Conservation (phyloP, 768 basidiomycete genomes). For the Tulasnella sp. region DNA sequence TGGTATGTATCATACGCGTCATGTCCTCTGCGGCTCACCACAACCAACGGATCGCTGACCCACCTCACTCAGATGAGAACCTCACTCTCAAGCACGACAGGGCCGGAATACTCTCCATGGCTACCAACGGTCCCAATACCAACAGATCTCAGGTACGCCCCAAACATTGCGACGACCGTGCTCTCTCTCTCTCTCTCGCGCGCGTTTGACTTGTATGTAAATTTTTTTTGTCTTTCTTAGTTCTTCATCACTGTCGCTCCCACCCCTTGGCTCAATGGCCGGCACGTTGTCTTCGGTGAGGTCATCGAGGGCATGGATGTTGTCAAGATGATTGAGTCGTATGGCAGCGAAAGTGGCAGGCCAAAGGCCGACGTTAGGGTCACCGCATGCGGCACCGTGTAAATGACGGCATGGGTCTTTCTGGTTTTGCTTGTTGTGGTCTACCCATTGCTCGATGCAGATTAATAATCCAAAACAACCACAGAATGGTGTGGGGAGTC, state of each 20-base stretch:
- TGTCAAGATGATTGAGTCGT: conserved; percentile 28
- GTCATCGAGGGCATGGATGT: conserved; percentile 33
- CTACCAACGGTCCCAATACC: conserved; percentile 40
- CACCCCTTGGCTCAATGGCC: conserved; percentile 33
- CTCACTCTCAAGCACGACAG: conserved; percentile 31
- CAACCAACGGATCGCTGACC: background rate
- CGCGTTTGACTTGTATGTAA: background rate
- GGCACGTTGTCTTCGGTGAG: conserved; percentile 37
- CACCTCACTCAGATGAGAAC: conserved; percentile 32
- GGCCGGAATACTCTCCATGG: conserved; percentile 37
- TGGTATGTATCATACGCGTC: conserved; percentile 22
- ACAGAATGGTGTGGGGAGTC: no score
- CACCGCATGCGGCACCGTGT: conserved; percentile 21
- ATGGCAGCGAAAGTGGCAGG: conserved; percentile 24
- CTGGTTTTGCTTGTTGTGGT: background rate
- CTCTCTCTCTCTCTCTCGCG: background rate
- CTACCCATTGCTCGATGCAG: no score
- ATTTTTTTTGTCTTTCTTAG: conserved; percentile 19
- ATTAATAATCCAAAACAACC: no score
- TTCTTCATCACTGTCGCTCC: conserved; percentile 33
- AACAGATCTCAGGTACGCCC: conserved; percentile 39
- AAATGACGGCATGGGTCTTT: background rate
- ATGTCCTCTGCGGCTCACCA: background rate
- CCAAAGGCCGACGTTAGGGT: conserved; percentile 25
- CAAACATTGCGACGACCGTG: background rate